A percentile compares a stretch with the other conserved stretches of the same genome.
Evolutionary conservation across 2,329 filamentous ascomycete genomes (phyloP).

Genomic region (Diaporthe humulicola): DNA sequence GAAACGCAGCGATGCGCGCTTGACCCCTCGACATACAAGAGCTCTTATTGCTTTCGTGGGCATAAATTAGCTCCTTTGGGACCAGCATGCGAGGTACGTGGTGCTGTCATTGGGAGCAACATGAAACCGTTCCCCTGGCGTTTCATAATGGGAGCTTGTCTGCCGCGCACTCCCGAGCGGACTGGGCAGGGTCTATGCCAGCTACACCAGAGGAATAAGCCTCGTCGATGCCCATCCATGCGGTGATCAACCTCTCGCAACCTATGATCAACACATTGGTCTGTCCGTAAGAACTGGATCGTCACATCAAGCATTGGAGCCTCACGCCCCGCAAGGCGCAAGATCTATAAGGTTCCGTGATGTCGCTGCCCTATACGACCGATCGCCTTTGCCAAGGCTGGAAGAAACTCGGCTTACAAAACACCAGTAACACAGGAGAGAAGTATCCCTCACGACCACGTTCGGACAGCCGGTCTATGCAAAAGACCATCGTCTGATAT

Average conservation of each 20-base stretch:
- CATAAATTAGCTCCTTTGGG: conserved; percentile 8
- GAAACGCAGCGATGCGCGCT: background rate
- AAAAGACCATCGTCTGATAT: conserved; percentile 15
- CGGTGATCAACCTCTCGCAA: conserved; percentile 23
- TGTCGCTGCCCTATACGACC: background rate
- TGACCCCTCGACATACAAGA: background rate
- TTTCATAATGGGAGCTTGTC: conserved; percentile 24
- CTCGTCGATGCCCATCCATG: background rate
- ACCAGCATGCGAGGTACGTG: background rate
- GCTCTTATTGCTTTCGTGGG: background rate
- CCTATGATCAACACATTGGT: background rate
- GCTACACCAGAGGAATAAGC: background rate
- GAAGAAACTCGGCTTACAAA: conserved; percentile 17
- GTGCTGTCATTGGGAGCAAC: conserved; percentile 6
- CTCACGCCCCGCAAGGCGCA: conserved; percentile 14
- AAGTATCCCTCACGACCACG: background rate
- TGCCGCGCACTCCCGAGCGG: background rate
- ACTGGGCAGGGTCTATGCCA: background rate
- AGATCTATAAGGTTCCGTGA: background rate
- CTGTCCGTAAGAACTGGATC: conserved; percentile 4
- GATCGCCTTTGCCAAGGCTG: background rate
- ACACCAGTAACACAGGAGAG: conserved; percentile 15
- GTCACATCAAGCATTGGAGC: conserved; percentile 3
- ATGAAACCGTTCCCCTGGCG: conserved; percentile 18
- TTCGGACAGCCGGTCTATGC: conserved; percentile 17